A percentile compares a stretch with the other conserved stretches of the same genome.
These are phyloP conservation scores for Nannizzia gypsea DNA, from an alignment of 2,329 filamentous ascomycete genomes.

Conservation along the genomic window DNA sequence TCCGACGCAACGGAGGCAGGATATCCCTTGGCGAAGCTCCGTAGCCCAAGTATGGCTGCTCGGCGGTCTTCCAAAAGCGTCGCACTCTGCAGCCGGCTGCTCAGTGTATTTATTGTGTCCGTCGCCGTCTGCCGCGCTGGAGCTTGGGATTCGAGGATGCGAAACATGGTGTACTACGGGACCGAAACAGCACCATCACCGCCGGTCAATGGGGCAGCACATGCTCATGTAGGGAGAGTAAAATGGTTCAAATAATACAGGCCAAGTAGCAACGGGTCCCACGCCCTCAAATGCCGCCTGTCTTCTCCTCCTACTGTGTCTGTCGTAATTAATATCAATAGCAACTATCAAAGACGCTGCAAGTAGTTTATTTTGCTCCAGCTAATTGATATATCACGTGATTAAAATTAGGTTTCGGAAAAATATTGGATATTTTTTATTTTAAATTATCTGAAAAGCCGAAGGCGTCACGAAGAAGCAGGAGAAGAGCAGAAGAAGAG, in stretches of 20 bases:
- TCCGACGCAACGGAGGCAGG: conserved; percentile 92
- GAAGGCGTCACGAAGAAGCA: not conserved
- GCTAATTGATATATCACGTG: not conserved
- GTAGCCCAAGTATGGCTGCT: conserved; percentile 79
- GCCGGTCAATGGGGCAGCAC: conserved; percentile 14
- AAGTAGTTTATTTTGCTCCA: not conserved
- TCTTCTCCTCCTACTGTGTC: not conserved
- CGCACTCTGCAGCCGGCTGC: conserved; percentile 73
- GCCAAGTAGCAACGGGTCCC: not conserved
- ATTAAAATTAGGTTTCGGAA: not conserved
- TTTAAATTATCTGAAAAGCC: not conserved
- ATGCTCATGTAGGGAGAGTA: not conserved
- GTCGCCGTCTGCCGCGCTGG: conserved; percentile 93
- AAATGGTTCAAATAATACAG: not conserved
- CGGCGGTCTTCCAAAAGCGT: conserved; percentile 90
- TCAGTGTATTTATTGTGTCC: conserved; percentile 85
- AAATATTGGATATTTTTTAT: not conserved
- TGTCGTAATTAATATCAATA: too few species aligned
- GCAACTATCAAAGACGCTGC: not conserved
- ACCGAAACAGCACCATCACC: conserved; percentile 32
- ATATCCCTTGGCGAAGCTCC: conserved; percentile 93
- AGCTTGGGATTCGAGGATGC: conserved; percentile 56
- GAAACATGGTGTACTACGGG: conserved; percentile 35
- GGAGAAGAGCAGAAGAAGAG: not conserved
- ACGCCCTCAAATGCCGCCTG: not conserved